phyloP scores from a whole-genome alignment of 2,329 filamentous ascomycete genomes.

The Neofusicoccum parvum region DNA sequence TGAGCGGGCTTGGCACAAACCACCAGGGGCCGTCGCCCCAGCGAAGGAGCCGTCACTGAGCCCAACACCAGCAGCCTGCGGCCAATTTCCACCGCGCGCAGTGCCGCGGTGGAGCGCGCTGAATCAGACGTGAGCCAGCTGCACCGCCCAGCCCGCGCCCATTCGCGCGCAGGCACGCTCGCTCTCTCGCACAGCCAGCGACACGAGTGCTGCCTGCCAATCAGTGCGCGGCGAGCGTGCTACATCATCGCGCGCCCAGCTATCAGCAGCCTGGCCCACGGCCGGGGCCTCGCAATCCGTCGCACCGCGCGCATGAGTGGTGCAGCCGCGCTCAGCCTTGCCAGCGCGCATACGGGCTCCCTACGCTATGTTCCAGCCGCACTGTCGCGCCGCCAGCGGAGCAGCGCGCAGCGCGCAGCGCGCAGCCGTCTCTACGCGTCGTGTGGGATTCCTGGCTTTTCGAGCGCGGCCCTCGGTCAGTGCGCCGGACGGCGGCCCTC shows the following conservation, averaged over 20 bases:
- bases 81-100: background rate
- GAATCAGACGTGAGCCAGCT: background rate
- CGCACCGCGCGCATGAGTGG: slow-evolving; percentile 6
- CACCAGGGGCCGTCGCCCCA: slow-evolving; percentile 11
- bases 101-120: background rate
- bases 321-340: slow-evolving; percentile 9
- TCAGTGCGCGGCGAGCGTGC: slow-evolving; percentile 1
- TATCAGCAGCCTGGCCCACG: background rate
- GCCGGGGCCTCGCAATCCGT: background rate
- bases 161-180: background rate
- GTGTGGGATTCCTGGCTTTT: background rate
- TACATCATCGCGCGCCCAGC: slow-evolving; percentile 16
- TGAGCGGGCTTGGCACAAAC: slow-evolving; percentile 17
- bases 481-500: slow-evolving; percentile 4
- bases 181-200: background rate
- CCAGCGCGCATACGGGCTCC: background rate
- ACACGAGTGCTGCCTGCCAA: slow-evolving; percentile 11
- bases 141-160: slow-evolving; percentile 7
- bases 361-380: background rate
- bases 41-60: background rate
- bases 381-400: background rate
- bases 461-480: background rate
- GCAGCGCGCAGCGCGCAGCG: background rate
- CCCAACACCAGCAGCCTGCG: slow-evolving; percentile 8
- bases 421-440: background rate